Evolutionary conservation across 208 protist species (phyloP).

Genomic region (Naegleria gruberi): DNA sequence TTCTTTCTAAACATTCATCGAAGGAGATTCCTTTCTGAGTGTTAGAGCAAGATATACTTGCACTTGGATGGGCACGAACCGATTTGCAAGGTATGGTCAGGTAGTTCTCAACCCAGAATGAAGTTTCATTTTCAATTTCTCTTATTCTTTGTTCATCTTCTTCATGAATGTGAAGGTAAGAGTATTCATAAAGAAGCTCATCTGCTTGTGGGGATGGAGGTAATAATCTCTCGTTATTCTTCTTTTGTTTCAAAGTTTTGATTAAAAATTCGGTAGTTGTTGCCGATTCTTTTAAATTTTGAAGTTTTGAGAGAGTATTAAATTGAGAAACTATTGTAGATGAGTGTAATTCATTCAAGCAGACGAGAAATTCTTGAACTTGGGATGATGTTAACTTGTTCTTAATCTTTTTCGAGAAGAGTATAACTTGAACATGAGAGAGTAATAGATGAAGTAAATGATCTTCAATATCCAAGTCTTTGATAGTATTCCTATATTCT

Average conservation of each 20-base stretch:
- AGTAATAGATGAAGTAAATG: background rate
- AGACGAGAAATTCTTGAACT: background rate
- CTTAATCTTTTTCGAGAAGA: background rate
- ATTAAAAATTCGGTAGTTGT: background rate
- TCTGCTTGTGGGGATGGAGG: background rate
- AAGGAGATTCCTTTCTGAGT: background rate
- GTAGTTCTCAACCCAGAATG: background rate
- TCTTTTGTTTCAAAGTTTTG: background rate
- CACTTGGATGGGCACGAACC: background rate
- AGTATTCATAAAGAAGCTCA: background rate
- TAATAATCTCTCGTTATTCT: background rate
- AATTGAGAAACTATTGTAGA: background rate
- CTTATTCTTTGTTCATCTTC: background rate
- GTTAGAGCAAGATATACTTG: background rate
- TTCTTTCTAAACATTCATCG: background rate
- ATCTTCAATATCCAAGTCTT: too few species aligned
- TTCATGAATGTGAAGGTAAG: background rate
- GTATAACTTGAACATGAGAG: background rate
- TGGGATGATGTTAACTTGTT: background rate
- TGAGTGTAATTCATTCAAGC: background rate
- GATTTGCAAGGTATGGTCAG: background rate
- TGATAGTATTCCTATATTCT: background rate
- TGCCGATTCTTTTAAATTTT: background rate
- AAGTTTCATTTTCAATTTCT: background rate
- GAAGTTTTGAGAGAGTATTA: background rate